A percentile compares a stretch with the other conserved stretches of the same genome.
These are phyloP conservation scores for Fusarium caatingaense DNA, from an alignment of 2,329 filamentous ascomycete genomes.

Conservation along the genomic window DNA sequence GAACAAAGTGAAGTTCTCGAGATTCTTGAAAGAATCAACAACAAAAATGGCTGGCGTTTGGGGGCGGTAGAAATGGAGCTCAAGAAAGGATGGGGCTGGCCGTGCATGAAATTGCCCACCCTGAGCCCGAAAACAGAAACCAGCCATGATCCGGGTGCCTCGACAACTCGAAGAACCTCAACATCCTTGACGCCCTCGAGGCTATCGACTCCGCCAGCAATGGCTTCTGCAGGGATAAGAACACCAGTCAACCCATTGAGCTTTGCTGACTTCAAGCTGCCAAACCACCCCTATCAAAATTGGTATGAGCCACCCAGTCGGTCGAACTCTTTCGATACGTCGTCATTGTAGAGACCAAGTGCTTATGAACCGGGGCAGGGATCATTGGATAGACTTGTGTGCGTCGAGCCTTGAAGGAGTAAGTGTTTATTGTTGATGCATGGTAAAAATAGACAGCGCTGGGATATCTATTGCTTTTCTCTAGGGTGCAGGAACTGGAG, in stretches of 20 bases:
- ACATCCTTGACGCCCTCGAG: conserved; percentile 29
- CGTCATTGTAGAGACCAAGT: conserved; percentile 12
- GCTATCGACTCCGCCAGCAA: conserved; percentile 44
- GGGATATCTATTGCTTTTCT: conserved; percentile 35
- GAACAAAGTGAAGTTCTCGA: conserved; percentile 85
- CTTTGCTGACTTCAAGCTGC: conserved; percentile 79
- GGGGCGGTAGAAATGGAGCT: conserved; percentile 78
- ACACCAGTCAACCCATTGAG: conserved; percentile 75
- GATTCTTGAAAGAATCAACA: conserved; percentile 80
- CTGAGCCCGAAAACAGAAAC: conserved; percentile 13
- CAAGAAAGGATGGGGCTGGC: conserved; percentile 82
- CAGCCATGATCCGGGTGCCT: conserved; percentile 17
- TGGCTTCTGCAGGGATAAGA: conserved; percentile 46
- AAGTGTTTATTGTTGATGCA: conserved; percentile 5
- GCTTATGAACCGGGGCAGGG: background rate
- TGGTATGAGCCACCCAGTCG: conserved; percentile 80
- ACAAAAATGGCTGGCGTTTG: conserved; percentile 82
- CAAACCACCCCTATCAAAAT: conserved; percentile 84
- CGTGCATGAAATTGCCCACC: conserved; percentile 26
- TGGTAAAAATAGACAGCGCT: conserved; percentile 23
- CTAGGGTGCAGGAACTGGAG: conserved; percentile 16
- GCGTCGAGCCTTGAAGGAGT: background rate
- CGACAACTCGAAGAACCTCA: conserved; percentile 12
- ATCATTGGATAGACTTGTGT: background rate
- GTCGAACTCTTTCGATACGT: conserved; percentile 28